phyloP scores from a whole-genome alignment of 495 filamentous ascomycete species.

The Amniculicola lignicola region DNA sequence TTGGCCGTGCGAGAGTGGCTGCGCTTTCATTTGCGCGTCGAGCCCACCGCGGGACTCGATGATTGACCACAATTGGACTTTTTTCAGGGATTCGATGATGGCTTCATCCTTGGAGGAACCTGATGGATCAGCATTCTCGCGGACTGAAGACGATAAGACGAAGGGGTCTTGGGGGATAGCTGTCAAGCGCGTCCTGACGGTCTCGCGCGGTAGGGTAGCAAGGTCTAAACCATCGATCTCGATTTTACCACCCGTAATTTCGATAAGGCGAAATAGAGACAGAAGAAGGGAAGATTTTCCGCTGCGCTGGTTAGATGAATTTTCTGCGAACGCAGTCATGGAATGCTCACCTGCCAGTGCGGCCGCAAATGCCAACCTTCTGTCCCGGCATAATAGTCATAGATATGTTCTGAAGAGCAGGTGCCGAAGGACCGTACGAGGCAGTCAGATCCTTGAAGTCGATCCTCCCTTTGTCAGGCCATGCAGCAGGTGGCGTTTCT shows the following conservation, averaged over 20 bases:
- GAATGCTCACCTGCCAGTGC: constrained; percentile 31
- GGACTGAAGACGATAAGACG: constrained; percentile 48
- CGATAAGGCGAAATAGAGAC: constrained; percentile 55
- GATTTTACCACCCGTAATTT: constrained; percentile 45
- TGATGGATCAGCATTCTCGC: constrained; percentile 28
- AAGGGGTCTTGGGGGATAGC: constrained; percentile 60
- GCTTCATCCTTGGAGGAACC: constrained; percentile 34
- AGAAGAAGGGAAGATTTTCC: constrained; percentile 52
- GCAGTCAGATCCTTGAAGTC: constrained; percentile 45
- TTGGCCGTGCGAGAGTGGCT: constrained; percentile 57
- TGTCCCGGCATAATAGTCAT: constrained; percentile 53
- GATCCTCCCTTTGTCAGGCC: constrained; percentile 53
- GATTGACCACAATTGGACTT: constrained; percentile 41
- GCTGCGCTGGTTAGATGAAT: constrained; percentile 29
- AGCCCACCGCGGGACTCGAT: constrained; percentile 37
- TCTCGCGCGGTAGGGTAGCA: constrained; percentile 47
- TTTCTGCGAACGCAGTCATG: not conserved
- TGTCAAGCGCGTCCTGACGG: constrained; percentile 50
- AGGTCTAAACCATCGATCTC: constrained; percentile 50
- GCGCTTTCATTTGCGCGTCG: constrained; percentile 25
- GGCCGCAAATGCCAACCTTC: constrained; percentile 52
- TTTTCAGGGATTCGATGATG: constrained; percentile 29
- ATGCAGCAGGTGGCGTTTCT: constrained; percentile 42
- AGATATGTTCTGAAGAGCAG: constrained; percentile 51
- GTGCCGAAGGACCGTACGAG: constrained; percentile 35